Conservation (phyloP, 2,329 filamentous ascomycete genomes). For the Fragosphaeria purpurea region DNA sequence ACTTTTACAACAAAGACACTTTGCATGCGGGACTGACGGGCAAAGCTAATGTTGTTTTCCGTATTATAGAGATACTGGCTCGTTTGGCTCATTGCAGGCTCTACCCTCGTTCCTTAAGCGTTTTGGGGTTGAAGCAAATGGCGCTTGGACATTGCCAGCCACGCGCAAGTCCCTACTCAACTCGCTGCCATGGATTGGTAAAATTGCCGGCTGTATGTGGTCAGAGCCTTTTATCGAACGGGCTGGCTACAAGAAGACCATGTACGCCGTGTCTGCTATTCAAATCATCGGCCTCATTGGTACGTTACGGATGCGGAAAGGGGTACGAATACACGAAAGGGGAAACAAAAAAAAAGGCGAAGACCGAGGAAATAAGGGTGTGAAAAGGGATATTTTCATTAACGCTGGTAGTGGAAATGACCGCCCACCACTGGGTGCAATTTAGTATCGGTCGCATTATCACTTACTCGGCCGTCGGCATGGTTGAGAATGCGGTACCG, state of each 20-base stretch:
- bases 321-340: too few species aligned
- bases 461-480: constrained; percentile 19
- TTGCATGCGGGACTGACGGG: too few species aligned
- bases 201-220: constrained; percentile 9
- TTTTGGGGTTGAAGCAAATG: constrained; percentile 7
- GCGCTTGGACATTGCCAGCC: constrained; percentile 4
- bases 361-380: too few species aligned
- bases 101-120: constrained; percentile 10
- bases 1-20: neutral
- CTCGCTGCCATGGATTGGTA: constrained; percentile 13
- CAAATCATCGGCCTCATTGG: constrained; percentile 10
- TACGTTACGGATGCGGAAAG: too few species aligned
- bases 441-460: constrained; percentile 16
- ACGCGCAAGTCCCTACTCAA: constrained; percentile 10
- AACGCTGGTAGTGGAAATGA: constrained; percentile 5
- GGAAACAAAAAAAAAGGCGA: too few species aligned
- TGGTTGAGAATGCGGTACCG: constrained; percentile 11
- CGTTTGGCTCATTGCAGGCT: constrained; percentile 12
- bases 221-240: constrained; percentile 11
- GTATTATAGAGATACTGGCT: constrained; percentile 8
- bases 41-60: neutral
- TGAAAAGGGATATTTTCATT: too few species aligned
- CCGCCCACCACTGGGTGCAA: constrained; percentile 10
- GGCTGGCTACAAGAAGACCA: constrained; percentile 12
- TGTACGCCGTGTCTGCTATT: constrained; percentile 6